Percentiles rank a stretch among this genome's conserved stretches.
Conservation (phyloP, 495 filamentous ascomycete genomes). For the Durotheca rogersii region DNA sequence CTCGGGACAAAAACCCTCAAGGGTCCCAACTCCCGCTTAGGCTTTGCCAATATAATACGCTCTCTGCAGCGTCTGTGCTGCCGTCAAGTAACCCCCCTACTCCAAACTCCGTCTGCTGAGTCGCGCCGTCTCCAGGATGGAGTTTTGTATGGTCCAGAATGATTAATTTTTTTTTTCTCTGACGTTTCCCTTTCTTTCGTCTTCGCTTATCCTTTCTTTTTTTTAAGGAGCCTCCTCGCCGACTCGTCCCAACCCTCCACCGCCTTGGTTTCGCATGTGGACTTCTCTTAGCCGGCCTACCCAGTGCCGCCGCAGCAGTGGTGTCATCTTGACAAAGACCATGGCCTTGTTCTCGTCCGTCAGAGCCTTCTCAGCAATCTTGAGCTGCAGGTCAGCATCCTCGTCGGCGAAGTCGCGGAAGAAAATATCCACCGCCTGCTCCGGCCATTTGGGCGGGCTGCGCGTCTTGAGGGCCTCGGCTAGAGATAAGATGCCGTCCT, state of each 20-base stretch:
- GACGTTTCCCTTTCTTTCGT: neutral
- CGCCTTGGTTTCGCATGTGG: conserved; percentile 43
- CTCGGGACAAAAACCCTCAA: conserved; percentile 1
- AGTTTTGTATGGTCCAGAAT: neutral
- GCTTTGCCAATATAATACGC: neutral
- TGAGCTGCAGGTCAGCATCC: conserved; percentile 51
- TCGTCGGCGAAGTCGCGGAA: conserved; percentile 51
- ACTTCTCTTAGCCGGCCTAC: conserved; percentile 48
- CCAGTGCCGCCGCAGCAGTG: conserved; percentile 47
- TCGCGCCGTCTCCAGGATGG: neutral
- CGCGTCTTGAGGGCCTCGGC: conserved; percentile 39
- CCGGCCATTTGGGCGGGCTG: conserved; percentile 40
- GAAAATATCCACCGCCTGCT: conserved; percentile 53
- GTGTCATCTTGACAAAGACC: conserved; percentile 56
- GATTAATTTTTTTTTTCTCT: neutral
- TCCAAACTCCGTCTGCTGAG: conserved; percentile 10
- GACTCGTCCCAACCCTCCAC: conserved; percentile 29
- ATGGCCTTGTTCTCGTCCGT: conserved; percentile 55
- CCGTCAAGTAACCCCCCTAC: conserved; percentile 8
- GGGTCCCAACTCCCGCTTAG: neutral
- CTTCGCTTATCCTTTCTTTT: neutral
- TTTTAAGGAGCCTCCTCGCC: conserved; percentile 33
- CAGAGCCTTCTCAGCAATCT: conserved; percentile 53
- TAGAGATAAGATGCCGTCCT: conserved; percentile 36
- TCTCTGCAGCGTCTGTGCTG: neutral